Evolutionary conservation across 2,329 filamentous ascomycete species (phyloP).

Genomic region (Phyllosticta citribraziliensis): DNA sequence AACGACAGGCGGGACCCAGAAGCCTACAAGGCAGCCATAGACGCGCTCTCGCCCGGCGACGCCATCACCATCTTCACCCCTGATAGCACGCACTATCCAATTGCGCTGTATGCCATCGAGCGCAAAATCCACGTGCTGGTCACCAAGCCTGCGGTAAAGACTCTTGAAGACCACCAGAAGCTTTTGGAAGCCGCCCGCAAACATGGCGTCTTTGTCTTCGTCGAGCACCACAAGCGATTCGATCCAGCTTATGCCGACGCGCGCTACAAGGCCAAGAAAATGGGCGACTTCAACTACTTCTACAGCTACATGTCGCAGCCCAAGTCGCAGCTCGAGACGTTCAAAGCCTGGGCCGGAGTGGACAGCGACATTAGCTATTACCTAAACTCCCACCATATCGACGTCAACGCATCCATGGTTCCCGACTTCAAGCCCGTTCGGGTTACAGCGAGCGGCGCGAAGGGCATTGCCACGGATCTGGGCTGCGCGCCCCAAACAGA

Average conservation of each 20-base stretch:
- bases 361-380: conserved; percentile 95
- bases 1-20: conserved; percentile 66
- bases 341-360: conserved; percentile 86
- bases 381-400: conserved; percentile 88
- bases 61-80: conserved; percentile 96
- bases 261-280: conserved; percentile 59
- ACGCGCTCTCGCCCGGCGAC: conserved; percentile 68
- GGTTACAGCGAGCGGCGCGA: conserved; percentile 68
- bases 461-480: conserved; percentile 66
- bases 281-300: conserved; percentile 97
- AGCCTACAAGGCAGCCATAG: conserved; percentile 82
- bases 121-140: conserved; percentile 81
- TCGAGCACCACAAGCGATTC: conserved; percentile 95
- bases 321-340: conserved; percentile 84
- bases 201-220: conserved; percentile 76
- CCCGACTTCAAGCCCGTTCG: conserved; percentile 67
- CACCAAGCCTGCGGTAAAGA: conserved; percentile 88
- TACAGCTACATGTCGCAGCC: conserved; percentile 95
- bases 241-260: conserved; percentile 91
- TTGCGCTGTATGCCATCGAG: conserved; percentile 85
- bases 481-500: conserved; percentile 76
- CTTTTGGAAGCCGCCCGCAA: conserved; percentile 64
- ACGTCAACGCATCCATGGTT: conserved; percentile 89
- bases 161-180: conserved; percentile 66
- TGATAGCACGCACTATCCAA: conserved; percentile 85